Base-by-base conservation (phyloP, 352 stramenopile genomes). In the Phytophthora hybrid region DNA sequence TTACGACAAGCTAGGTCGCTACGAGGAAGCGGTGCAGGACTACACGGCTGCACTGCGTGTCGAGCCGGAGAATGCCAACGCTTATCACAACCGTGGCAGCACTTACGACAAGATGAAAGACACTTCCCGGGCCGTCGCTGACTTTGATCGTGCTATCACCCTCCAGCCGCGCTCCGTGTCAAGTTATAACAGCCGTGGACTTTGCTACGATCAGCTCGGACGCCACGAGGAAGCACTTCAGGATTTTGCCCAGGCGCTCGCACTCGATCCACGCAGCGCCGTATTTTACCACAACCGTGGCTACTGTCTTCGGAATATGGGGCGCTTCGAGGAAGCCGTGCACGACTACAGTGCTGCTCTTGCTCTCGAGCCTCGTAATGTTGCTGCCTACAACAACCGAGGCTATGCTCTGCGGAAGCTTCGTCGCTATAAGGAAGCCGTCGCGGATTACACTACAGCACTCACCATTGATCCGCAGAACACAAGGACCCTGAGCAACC, bases 211-310 rank as follows among this genome's bases (percentile, higher is more conserved):
- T 55, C 88, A 95, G 57, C 78, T 91, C 32, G 83, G 82, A 14
- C 66, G 75, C 5, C 79, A 93, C 52, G 63, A 80, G 34, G 86
- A 94, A 59, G 90, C 88, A 16, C 76, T 97, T 6, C 70, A 79
- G n/a, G 91, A 96, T 69, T 96, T 96, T 58, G 82, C 81, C 8
- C 75, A 73, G 14, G 87, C 88, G 8, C 67, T 95, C 59, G 62
- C 78, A 11, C 74, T 95, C 60, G 90, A 97, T 66, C 84, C 89
- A 9, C 55, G 62, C 51, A 97, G 91, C 70, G 76, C 87, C 44
- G 85, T 95, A 31, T 94, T 94, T 65, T 91, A 87, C 63, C 87
- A 97, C 75, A 97, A 97, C 71, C 87, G 91, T 11, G 91, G 90
- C 41, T 95, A 94, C 63, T 96, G 87, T 69, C 89, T 93, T 59